phyloP scores from a whole-genome alignment of 257 asterid genomes.

The Jasminum sambac region DNA sequence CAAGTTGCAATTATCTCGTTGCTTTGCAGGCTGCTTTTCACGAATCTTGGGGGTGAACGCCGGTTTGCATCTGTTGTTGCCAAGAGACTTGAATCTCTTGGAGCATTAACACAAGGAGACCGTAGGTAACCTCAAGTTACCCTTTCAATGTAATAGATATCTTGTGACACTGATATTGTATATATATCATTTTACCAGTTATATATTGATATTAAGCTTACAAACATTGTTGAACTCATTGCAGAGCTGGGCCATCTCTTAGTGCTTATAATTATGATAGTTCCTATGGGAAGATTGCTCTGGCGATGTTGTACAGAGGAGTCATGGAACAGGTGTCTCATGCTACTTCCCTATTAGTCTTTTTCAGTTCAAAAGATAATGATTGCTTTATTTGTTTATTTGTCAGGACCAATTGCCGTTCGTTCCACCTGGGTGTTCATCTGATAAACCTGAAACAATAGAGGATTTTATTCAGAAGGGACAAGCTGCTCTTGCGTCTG shows the following conservation, averaged over 20 bases:
- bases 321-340: conserved; percentile 75
- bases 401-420: conserved; percentile 69
- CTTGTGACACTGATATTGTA: conserved; percentile 11
- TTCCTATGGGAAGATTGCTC: conserved; percentile 84
- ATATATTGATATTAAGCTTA: conserved; percentile 12
- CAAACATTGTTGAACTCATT: conserved; percentile 28
- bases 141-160: conserved; percentile 13
- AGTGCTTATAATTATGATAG: conserved; percentile 96
- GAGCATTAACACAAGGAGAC: conserved; percentile 99
- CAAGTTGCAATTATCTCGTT: conserved; percentile 12
- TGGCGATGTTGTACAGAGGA: conserved; percentile 74
- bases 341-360: background rate
- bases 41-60: conserved; percentile 98
- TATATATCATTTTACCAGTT: conserved; percentile 13
- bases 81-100: conserved; percentile 93
- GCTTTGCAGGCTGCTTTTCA: conserved; percentile 69
- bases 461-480: conserved; percentile 73
- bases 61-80: conserved; percentile 99
- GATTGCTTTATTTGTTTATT: conserved; percentile 12
- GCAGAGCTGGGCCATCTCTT: conserved; percentile 97
- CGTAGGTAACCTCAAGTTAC: conserved; percentile 60
- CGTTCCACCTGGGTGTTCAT: conserved; percentile 85
- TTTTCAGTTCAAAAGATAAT: conserved; percentile 11
- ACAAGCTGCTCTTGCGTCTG: conserved; percentile 88
- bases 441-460: conserved; percentile 65